Conservation (phyloP, 2,329 filamentous ascomycete genomes). For the Trematosphaeria pertusa region DNA sequence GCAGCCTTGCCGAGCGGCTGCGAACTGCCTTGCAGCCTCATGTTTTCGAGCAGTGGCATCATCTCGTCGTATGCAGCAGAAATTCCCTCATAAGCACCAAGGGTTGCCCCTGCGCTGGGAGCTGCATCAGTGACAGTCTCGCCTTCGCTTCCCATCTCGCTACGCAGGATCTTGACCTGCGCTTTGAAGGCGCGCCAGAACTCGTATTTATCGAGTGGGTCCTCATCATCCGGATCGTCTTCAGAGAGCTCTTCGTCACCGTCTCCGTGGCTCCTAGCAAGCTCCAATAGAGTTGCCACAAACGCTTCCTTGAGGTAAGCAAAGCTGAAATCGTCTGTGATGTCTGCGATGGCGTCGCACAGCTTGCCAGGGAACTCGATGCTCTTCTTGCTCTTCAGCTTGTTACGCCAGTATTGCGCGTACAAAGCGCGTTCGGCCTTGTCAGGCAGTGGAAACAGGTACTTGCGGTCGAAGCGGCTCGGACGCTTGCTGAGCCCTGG, state of each 20-base stretch:
- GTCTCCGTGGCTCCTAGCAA: constrained; percentile 52
- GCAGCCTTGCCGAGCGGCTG: constrained; percentile 29
- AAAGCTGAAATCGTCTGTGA: constrained; percentile 71
- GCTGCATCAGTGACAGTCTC: constrained; percentile 1
- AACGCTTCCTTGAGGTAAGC: constrained; percentile 75
- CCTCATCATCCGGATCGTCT: constrained; percentile 41
- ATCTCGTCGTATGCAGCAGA: constrained; percentile 26
- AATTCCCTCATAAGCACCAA: constrained; percentile 27
- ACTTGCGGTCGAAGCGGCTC: constrained; percentile 71
- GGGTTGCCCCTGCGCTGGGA: constrained; percentile 14
- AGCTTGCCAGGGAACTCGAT: constrained; percentile 68
- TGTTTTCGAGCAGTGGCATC: constrained; percentile 24
- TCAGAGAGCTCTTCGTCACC: constrained; percentile 23
- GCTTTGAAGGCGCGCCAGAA: constrained; percentile 70
- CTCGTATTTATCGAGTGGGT: constrained; percentile 59
- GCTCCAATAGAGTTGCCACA: constrained; percentile 66
- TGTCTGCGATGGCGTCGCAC: constrained; percentile 64
- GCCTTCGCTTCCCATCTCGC: constrained; percentile 58
- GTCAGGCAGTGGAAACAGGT: constrained; percentile 66
- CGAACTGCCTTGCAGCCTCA: constrained; percentile 27
- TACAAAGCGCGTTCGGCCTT: constrained; percentile 64
- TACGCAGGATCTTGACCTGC: constrained; percentile 66
- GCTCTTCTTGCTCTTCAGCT: constrained; percentile 62
- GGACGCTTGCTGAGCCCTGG: constrained; percentile 65
- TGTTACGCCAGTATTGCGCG: constrained; percentile 65